A percentile compares a stretch with the other conserved stretches of the same genome.
phyloP scores from a whole-genome alignment of 768 basidiomycete genomes.

The Amanita phalloides region DNA sequence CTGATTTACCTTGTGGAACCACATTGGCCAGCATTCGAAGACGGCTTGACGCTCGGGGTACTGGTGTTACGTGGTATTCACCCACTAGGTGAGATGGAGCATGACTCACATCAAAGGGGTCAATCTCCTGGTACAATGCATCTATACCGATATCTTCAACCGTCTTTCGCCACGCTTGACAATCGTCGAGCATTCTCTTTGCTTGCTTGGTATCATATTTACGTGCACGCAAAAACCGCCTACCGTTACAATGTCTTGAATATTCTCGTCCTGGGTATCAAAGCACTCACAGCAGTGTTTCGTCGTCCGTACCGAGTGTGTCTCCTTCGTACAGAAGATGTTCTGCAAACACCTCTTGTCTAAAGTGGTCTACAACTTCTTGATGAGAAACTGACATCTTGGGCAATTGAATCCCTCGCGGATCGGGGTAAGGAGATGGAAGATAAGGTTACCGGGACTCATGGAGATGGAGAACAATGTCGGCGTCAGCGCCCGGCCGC shows the following conservation, averaged over 20 bases:
- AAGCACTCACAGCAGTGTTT: constrained; percentile 43
- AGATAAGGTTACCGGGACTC: neutral
- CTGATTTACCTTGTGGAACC: constrained; percentile 54
- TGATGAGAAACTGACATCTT: constrained; percentile 7
- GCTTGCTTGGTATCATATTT: constrained; percentile 48
- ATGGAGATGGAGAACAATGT: neutral
- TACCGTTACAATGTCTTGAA: constrained; percentile 14
- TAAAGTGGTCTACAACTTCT: constrained; percentile 37
- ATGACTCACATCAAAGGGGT: constrained; percentile 58
- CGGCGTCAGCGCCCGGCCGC: neutral
- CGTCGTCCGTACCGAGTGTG: constrained; percentile 47
- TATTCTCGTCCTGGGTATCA: neutral
- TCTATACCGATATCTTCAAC: constrained; percentile 60
- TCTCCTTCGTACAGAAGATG: constrained; percentile 49
- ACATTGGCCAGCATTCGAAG: constrained; percentile 71
- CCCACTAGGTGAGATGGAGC: neutral
- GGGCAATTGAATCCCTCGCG: neutral
- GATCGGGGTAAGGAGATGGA: neutral
- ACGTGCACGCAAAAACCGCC: constrained; percentile 70
- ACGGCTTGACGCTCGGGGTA: constrained; percentile 61
- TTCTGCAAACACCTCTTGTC: constrained; percentile 39
- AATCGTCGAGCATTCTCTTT: constrained; percentile 56
- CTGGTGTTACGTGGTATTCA: constrained; percentile 20
- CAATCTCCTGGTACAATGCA: constrained; percentile 45
- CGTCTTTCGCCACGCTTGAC: constrained; percentile 58